Percentiles rank a stretch among this genome's conserved stretches.
Conservation (phyloP, 2,329 filamentous ascomycete genomes). For the Cordyceps cicadae region DNA sequence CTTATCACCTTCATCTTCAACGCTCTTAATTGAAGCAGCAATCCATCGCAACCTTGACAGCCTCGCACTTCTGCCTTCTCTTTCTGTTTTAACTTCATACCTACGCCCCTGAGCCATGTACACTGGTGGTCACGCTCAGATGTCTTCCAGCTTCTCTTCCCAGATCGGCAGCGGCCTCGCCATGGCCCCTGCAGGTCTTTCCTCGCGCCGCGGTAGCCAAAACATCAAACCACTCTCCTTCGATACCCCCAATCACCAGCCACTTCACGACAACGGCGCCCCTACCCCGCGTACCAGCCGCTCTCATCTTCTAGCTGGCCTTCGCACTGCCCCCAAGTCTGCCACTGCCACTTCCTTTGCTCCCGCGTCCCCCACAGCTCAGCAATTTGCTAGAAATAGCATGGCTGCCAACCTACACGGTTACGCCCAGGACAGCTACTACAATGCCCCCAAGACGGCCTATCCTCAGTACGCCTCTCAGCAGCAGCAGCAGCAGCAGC, state of each 20-base stretch:
- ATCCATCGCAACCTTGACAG: background rate
- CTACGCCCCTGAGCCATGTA: constrained; percentile 54
- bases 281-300: constrained; percentile 88
- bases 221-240: constrained; percentile 86
- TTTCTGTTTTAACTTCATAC: background rate
- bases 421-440: constrained; percentile 32
- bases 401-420: constrained; percentile 37
- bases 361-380: constrained; percentile 51
- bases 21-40: constrained; percentile 1
- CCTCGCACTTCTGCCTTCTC: background rate
- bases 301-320: constrained; percentile 84
- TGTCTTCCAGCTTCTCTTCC: constrained; percentile 76
- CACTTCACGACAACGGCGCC: constrained; percentile 56
- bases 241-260: constrained; percentile 60
- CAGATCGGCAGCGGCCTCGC: constrained; percentile 50
- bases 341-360: constrained; percentile 63
- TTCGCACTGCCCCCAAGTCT: constrained; percentile 89
- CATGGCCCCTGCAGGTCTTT: constrained; percentile 71
- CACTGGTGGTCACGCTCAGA: constrained; percentile 99
- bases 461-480: constrained; percentile 39
- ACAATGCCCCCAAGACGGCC: constrained; percentile 49
- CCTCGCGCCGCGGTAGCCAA: constrained; percentile 73
- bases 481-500: constrained; percentile 17
- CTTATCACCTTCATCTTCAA: background rate
- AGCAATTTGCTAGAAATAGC: constrained; percentile 37